Evolutionary conservation across 2,329 filamentous ascomycete species (phyloP).

Genomic region (Fusarium mundagurra): DNA sequence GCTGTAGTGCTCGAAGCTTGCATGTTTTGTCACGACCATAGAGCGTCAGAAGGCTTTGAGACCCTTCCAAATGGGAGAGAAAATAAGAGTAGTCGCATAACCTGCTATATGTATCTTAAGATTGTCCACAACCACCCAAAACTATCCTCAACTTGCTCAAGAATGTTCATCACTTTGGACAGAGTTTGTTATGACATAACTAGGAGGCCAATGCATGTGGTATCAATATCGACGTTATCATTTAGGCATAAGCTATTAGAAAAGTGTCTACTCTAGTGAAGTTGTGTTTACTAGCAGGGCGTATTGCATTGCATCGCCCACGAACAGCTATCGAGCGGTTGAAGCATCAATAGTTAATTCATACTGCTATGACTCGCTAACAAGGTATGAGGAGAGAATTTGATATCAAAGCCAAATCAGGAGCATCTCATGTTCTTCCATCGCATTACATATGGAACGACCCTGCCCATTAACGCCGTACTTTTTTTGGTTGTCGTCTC

Average conservation of each 20-base stretch:
- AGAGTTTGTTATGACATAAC: background rate
- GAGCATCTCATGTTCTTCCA: conserved; percentile 27
- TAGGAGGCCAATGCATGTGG: background rate
- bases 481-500: conserved; percentile 21
- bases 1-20: background rate
- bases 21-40: background rate
- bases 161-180: background rate
- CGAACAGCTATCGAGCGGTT: conserved; percentile 18
- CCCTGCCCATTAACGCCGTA: conserved; percentile 31
- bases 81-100: background rate
- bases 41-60: background rate
- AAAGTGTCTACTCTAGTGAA: conserved; percentile 22
- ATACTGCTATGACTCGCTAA: conserved; percentile 36
- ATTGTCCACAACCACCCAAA: background rate
- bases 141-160: background rate
- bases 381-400: conserved; percentile 36
- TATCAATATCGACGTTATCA: conserved; percentile 18
- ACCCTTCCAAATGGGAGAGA: background rate
- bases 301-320: background rate
- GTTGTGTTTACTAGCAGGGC: conserved; percentile 8
- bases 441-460: conserved; percentile 22
- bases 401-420: conserved; percentile 31
- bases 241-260: conserved; percentile 14
- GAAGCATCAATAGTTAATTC: conserved; percentile 31
- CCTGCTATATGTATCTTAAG: background rate